Evolutionary conservation across 352 stramenopile species (phyloP).

Genomic region (Phytophthora ramorum): DNA sequence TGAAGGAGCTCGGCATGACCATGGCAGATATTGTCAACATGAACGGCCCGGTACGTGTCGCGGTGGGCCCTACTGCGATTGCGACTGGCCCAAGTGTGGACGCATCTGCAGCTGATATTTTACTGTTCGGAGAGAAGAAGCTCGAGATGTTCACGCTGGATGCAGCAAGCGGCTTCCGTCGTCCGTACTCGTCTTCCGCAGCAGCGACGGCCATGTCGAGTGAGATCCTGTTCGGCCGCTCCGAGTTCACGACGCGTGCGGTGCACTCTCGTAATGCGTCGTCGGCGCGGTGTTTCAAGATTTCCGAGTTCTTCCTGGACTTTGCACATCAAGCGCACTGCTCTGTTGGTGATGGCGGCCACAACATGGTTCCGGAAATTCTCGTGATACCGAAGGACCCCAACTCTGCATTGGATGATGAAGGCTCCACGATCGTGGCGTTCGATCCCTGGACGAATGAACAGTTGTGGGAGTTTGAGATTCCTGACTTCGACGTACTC

Average conservation of each 20-base stretch:
- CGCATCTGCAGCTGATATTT: slow-evolving; percentile 53
- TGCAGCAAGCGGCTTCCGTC: slow-evolving; percentile 60
- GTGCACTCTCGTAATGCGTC: slow-evolving; percentile 70
- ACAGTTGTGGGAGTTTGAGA: slow-evolving; percentile 77
- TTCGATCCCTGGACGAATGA: slow-evolving; percentile 78
- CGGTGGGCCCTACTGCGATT: slow-evolving; percentile 20
- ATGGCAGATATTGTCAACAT: slow-evolving; percentile 81
- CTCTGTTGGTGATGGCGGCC: slow-evolving; percentile 32
- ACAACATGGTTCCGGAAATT: slow-evolving; percentile 52
- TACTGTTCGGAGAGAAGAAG: slow-evolving; percentile 81
- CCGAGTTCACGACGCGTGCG: slow-evolving; percentile 74
- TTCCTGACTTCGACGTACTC: slow-evolving; percentile 75
- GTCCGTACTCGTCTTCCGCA: slow-evolving; percentile 46
- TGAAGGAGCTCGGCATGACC: slow-evolving; percentile 79
- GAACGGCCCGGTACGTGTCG: slow-evolving; percentile 72
- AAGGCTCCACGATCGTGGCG: slow-evolving; percentile 73
- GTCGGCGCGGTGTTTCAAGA: slow-evolving; percentile 73
- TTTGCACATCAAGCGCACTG: slow-evolving; percentile 67
- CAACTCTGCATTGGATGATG: slow-evolving; percentile 52
- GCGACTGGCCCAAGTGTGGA: slow-evolving; percentile 6
- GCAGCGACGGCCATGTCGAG: slow-evolving; percentile 24
- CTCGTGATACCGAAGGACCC: slow-evolving; percentile 68
- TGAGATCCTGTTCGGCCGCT: slow-evolving; percentile 74
- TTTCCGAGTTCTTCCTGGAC: slow-evolving; percentile 87
- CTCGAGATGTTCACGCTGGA: slow-evolving; percentile 80